Conservation (phyloP, 768 basidiomycete genomes). For the Omphalotus guepiniiformis region DNA sequence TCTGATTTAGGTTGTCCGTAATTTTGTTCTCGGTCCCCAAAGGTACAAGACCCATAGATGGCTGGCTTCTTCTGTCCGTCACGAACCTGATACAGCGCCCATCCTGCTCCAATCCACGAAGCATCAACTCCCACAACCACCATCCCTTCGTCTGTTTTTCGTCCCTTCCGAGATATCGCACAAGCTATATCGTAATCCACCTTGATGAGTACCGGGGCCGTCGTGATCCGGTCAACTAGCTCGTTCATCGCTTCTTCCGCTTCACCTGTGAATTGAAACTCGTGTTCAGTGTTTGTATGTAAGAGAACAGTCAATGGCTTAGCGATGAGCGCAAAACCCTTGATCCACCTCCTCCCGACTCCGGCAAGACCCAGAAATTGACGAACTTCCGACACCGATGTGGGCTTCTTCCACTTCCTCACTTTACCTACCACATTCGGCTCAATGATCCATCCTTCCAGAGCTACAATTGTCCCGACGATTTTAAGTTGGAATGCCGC, state of each 20-base stretch:
- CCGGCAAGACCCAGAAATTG: too few species aligned
- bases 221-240: background rate
- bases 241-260: background rate
- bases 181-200: background rate
- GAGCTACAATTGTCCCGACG: background rate
- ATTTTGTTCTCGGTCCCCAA: constrained; percentile 24
- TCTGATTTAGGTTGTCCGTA: constrained; percentile 36
- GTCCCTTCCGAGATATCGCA: too few species aligned
- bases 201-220: background rate
- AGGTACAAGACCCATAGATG: constrained; percentile 29
- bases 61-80: constrained; percentile 19
- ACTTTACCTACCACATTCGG: too few species aligned
- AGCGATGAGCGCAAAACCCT: background rate
- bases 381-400: too few species aligned
- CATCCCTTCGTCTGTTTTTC: too few species aligned
- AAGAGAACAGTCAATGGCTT: background rate
- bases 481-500: background rate
- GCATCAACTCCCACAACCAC: too few species aligned
- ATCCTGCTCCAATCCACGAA: constrained; percentile 10
- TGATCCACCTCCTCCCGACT: background rate
- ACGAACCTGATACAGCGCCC: constrained; percentile 27
- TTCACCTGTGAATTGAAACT: background rate
- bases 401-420: too few species aligned
- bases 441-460: constrained; percentile 9
- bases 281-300: background rate